A percentile compares a stretch with the other conserved stretches of the same genome.
These are phyloP conservation scores for Mycocentrospora acerina DNA, from an alignment of 2,329 filamentous ascomycete genomes.

Conservation along the genomic window DNA sequence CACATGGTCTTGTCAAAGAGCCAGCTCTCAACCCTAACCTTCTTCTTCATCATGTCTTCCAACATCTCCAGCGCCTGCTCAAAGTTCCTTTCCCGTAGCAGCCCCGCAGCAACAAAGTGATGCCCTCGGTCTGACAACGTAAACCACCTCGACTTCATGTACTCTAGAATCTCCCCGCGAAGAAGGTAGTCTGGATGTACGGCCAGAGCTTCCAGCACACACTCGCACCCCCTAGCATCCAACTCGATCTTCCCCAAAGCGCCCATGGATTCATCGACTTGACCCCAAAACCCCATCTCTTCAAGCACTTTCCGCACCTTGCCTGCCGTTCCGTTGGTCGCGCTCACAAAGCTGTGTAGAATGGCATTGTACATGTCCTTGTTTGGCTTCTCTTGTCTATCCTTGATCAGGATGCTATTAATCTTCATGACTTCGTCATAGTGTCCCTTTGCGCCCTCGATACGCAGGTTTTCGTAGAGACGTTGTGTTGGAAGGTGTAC, in stretches of 20 bases:
- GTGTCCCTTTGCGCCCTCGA: conserved; percentile 25
- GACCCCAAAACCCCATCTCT: conserved; percentile 62
- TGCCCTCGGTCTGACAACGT: conserved; percentile 61
- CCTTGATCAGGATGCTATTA: conserved; percentile 60
- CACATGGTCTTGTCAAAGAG: conserved; percentile 77
- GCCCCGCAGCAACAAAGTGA: conserved; percentile 68
- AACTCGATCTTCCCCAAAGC: conserved; percentile 58
- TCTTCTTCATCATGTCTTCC: conserved; percentile 63
- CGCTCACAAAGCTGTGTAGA: conserved; percentile 69
- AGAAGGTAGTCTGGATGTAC: conserved; percentile 85
- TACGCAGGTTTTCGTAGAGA: conserved; percentile 35
- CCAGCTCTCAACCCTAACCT: conserved; percentile 65
- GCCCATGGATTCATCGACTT: neutral
- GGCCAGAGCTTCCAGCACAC: conserved; percentile 70
- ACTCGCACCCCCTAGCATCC: conserved; percentile 69
- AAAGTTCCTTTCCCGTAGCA: conserved; percentile 78
- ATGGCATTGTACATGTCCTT: conserved; percentile 70
- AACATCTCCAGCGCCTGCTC: conserved; percentile 76
- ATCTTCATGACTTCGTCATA: conserved; percentile 42
- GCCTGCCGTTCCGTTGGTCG: conserved; percentile 64
- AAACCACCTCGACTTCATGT: conserved; percentile 75
- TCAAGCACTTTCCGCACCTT: conserved; percentile 65
- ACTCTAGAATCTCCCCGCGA: conserved; percentile 68
- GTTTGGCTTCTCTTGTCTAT: conserved; percentile 58
- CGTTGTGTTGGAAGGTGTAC: conserved; percentile 26